These are phyloP conservation scores for Saccharomyces uvarum DNA, from an alignment of 1,139 yeast genomes.

Conservation along the genomic window DNA sequence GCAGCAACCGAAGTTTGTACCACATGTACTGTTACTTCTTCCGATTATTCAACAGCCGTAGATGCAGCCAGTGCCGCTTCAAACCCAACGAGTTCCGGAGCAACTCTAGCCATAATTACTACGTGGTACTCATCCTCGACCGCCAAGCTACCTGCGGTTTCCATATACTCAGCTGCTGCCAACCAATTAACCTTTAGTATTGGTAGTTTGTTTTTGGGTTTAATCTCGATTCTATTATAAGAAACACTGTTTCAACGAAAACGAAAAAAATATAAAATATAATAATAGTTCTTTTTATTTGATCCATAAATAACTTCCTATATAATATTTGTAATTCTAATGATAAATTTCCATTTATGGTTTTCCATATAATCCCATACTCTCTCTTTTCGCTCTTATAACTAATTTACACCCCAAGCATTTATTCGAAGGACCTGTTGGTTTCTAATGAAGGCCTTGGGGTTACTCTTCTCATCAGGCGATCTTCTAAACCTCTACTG, in stretches of 20 bases:
- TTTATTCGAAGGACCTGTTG: not conserved
- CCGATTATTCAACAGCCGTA: not conserved
- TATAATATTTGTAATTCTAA: not conserved
- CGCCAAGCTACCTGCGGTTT: not conserved
- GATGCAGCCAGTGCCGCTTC: not conserved
- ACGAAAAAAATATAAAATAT: not conserved
- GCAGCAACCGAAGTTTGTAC: not conserved
- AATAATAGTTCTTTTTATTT: not conserved
- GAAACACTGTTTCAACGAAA: not conserved
- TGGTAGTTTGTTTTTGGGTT: not conserved
- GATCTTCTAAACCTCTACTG: slow-evolving; percentile 24
- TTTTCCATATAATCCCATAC: not conserved
- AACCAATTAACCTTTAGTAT: not conserved
- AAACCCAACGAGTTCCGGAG: not conserved
- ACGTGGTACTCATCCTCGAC: not conserved
- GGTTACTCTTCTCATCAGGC: slow-evolving; percentile 26
- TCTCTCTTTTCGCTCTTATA: not conserved
- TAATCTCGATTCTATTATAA: not conserved
- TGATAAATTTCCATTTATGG: not conserved
- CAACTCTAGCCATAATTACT: not conserved
- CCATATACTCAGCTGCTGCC: not conserved
- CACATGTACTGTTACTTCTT: not conserved
- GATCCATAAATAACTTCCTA: not conserved
- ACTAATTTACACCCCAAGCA: not conserved
- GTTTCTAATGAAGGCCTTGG: slow-evolving; percentile 26